Base-by-base conservation (phyloP, 768 basidiomycete species). In the Naematelia encephala region DNA sequence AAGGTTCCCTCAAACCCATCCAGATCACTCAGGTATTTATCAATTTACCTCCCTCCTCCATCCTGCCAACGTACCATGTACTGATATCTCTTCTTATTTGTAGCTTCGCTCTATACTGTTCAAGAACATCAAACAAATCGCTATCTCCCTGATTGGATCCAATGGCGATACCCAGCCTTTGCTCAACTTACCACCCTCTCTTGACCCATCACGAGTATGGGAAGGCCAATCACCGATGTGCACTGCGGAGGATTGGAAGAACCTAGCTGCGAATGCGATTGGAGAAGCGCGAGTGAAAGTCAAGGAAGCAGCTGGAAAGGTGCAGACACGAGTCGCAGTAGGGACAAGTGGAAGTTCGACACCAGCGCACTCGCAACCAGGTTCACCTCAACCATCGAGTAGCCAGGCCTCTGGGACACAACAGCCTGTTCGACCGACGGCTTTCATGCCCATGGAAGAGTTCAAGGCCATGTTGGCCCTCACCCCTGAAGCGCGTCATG, bases 61-160 rank as follows among this genome's bases (percentile, higher is more conserved):
- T n/a, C n/a, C n/a, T n/a, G n/a, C n/a, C n/a, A n/a, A n/a, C n/a
- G n/a, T 39, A 39, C 8, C 8, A 39, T 16, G 34, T 39, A 8
- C 16, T 39, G 34, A 16, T 39, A 8, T 16, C 34, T 39, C 8
- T 48, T 10, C 45, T 26, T 4, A 54, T 27, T 21, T n/a, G 8
- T 43, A 64, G 63, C 52, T 64, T 2, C 59, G 63, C 27, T 19
- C 34, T 23, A 51, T 64, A 10, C 56, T 64, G 54, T 45, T 57
- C 27, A 60, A 56, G 10, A 59, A 64, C 39, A 51, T 43, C 51
- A 44, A 51, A 23, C 63, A 60, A 42, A 51, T 64, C n/a, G 56
- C 57, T 27, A 47, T 60, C 2, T 44, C 30, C 1, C 45, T 56
- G 4, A 27, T 64, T 23, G 25, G 34, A 8, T 39, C 34, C 27